Percentiles rank a stretch among this genome's conserved stretches.
Conservation (phyloP, 345 rosid genomes). For the Ailanthus altissimus region DNA sequence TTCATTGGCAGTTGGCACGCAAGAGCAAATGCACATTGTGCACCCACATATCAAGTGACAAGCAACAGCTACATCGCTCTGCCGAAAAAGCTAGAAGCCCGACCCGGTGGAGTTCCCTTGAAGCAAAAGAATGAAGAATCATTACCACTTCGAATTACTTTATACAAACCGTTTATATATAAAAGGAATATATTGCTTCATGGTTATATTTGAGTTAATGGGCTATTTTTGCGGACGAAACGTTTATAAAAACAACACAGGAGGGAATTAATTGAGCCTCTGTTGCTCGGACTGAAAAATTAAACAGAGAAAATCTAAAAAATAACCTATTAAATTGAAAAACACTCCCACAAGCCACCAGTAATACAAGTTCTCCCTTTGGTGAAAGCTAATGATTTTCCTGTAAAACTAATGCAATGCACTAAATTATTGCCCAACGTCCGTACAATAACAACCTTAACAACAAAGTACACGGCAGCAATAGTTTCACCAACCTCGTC, state of each 20-base stretch:
- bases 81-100: background rate
- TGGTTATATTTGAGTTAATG: no score
- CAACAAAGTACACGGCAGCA: conserved; percentile 25
- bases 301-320: background rate
- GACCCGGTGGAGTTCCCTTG: background rate
- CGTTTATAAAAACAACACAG: background rate
- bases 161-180: background rate
- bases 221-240: background rate
- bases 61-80: background rate
- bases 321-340: background rate
- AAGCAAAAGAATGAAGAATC: background rate
- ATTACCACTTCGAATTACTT: background rate
- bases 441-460: conserved; percentile 36
- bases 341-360: background rate
- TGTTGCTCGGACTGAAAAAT: no score
- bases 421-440: conserved; percentile 30
- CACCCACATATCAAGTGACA: background rate
- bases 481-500: conserved; percentile 16
- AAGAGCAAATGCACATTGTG: background rate
- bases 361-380: no score
- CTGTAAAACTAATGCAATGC: conserved; percentile 37
- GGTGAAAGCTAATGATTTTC: background rate
- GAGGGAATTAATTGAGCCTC: background rate
- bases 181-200: background rate
- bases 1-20: background rate